Conservation (phyloP, 441 rosid genomes). For the Corymbia calophylla region DNA sequence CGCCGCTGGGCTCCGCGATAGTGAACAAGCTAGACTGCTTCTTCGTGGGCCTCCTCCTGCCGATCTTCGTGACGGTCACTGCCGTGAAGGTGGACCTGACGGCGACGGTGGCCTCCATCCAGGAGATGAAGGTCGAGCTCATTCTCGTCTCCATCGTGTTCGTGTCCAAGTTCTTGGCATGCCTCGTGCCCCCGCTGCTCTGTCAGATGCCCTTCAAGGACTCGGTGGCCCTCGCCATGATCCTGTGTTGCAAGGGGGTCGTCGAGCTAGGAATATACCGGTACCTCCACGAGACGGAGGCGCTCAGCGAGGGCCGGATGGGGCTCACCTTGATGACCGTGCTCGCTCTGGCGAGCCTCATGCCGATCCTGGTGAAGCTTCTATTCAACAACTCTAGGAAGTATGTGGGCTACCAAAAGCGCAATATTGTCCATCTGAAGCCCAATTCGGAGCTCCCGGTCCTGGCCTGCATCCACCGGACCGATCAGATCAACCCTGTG, state of each 20-base stretch:
- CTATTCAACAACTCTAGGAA: conserved; percentile 21
- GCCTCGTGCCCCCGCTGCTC: background rate
- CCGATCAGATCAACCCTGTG: background rate
- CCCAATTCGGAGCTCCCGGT: background rate
- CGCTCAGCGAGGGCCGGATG: background rate
- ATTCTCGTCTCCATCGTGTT: background rate
- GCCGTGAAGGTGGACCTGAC: background rate
- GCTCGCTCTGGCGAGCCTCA: background rate
- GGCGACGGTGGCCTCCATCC: background rate
- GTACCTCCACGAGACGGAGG: background rate
- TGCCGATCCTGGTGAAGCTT: background rate
- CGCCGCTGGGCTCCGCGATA: conserved; percentile 24
- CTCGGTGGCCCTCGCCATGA: conserved; percentile 32
- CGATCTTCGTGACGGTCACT: conserved; percentile 4
- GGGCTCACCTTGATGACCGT: background rate
- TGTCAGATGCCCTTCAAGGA: conserved; percentile 24
- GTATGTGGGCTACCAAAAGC: conserved; percentile 20
- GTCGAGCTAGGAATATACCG: conserved; percentile 22
- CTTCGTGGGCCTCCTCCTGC: conserved; percentile 16
- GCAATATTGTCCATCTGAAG: conserved; percentile 17
- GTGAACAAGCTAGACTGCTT: conserved; percentile 17
- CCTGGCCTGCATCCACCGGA: background rate
- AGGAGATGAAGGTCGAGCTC: background rate
- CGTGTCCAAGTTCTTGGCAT: background rate
- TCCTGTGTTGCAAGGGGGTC: conserved; percentile 41